Evolutionary conservation across 371 early-diverging fungal genomes (phyloP).

Genomic region (Rhizopus sp.): DNA sequence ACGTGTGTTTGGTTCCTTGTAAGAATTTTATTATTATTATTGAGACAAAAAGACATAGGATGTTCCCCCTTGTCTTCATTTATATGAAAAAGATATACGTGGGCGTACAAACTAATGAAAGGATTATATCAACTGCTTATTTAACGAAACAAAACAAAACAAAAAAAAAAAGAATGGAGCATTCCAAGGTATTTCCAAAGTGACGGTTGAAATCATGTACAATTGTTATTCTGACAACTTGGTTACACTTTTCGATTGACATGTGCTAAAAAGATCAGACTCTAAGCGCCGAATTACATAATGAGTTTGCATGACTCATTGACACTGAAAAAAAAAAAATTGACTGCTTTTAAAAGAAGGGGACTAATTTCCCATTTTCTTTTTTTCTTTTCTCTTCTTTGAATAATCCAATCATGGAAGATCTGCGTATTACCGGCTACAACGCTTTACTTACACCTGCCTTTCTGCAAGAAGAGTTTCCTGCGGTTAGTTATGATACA

Average conservation of each 20-base stretch:
- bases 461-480: conserved; percentile 62
- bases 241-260: not conserved
- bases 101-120: too few species aligned
- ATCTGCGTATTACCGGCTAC: conserved; percentile 64
- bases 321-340: not conserved
- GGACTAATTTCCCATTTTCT: not conserved
- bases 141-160: too few species aligned
- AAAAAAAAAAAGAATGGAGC: too few species aligned
- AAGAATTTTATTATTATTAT: too few species aligned
- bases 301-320: conserved; percentile 3
- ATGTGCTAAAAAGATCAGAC: too few species aligned
- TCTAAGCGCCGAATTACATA: not conserved
- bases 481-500: conserved; percentile 46
- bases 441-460: conserved; percentile 63
- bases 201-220: too few species aligned
- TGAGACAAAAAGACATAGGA: too few species aligned
- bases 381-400: not conserved
- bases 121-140: too few species aligned
- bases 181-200: too few species aligned
- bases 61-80: too few species aligned
- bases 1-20: too few species aligned
- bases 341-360: not conserved
- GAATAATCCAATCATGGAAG: conserved; percentile 48
- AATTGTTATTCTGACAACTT: not conserved
- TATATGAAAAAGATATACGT: too few species aligned